A percentile compares a stretch with the other conserved stretches of the same genome.
These are phyloP conservation scores for Closterium sp. DNA, from an alignment of 139 green algal species.

Conservation along the genomic window DNA sequence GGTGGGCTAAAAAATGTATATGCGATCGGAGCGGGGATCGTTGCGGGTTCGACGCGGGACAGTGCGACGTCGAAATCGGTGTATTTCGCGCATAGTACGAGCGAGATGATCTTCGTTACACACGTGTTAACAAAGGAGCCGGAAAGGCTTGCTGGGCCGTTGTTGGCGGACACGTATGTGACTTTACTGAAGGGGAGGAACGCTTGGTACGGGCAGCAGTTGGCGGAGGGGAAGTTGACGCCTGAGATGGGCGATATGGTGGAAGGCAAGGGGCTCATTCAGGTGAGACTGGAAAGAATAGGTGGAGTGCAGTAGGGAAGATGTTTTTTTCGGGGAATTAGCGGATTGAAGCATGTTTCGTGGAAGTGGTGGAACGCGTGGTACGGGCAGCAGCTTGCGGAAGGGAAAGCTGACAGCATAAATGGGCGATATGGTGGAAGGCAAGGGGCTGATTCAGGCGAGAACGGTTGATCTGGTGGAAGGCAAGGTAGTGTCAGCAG, in stretches of 20 bases:
- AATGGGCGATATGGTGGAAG: constrained; percentile 38
- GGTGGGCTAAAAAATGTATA: constrained; percentile 56
- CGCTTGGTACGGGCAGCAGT: constrained; percentile 46
- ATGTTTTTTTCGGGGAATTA: no score
- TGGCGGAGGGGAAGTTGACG: constrained; percentile 18
- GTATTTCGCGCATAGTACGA: constrained; percentile 47
- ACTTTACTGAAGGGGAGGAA: constrained; percentile 52
- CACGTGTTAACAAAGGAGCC: constrained; percentile 33
- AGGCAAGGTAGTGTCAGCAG: no score
- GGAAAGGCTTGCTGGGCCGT: constrained; percentile 36
- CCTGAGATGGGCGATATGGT: constrained; percentile 39
- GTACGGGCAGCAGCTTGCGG: constrained; percentile 43
- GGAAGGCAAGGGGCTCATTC: constrained; percentile 51
- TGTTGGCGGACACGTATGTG: constrained; percentile 53
- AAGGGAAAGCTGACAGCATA: constrained; percentile 10
- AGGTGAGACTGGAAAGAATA: no score
- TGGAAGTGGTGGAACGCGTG: constrained; percentile 42
- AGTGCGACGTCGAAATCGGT: constrained; percentile 49
- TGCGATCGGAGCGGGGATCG: constrained; percentile 49
- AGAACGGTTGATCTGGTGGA: no score
- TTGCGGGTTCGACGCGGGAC: constrained; percentile 31
- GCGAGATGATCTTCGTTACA: constrained; percentile 54
- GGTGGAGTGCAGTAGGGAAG: no score
- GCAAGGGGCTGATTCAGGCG: constrained; percentile 53
- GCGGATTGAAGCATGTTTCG: no score